Percentiles rank a stretch among this genome's conserved stretches.
These are phyloP conservation scores for Entelexis sorbosivorans DNA, from an alignment of 1,139 yeast species.

Conservation along the genomic window DNA sequence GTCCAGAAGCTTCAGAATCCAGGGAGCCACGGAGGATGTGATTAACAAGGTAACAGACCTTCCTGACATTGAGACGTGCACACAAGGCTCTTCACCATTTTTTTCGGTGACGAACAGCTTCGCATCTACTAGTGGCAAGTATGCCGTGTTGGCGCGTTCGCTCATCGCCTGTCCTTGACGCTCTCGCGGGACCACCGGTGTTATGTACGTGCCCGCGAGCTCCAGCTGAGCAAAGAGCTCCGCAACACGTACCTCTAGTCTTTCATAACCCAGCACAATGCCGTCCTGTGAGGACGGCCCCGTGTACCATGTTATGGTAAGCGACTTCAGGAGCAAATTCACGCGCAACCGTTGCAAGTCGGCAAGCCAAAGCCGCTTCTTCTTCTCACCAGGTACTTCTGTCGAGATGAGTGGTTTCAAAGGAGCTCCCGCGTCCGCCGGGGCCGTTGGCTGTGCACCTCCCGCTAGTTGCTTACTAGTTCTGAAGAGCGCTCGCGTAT, in stretches of 20 bases:
- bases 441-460: neutral
- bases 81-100: conserved; percentile 14
- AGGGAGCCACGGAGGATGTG: conserved; percentile 28
- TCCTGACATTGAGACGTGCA: conserved; percentile 26
- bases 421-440: neutral
- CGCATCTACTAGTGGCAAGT: conserved; percentile 27
- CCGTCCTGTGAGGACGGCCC: conserved; percentile 13
- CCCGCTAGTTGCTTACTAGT: neutral
- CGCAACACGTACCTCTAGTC: conserved; percentile 18
- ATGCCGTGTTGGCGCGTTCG: conserved; percentile 23
- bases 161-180: conserved; percentile 1
- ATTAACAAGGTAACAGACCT: conserved; percentile 28
- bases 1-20: conserved; percentile 20
- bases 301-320: conserved; percentile 23
- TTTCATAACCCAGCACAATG: conserved; percentile 21
- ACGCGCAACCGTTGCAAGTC: conserved; percentile 15
- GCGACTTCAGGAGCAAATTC: conserved; percentile 12
- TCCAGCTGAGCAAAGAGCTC: conserved; percentile 25
- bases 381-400: neutral
- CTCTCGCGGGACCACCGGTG: conserved; percentile 24
- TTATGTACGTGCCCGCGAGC: conserved; percentile 32
- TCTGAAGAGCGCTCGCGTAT: conserved; percentile 8
- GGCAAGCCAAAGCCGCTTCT: neutral
- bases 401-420: neutral
- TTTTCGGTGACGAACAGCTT: conserved; percentile 6